Evolutionary conservation across 495 filamentous ascomycete species (phyloP), one percentile per base, ranked within the genome.

Genomic region (Trichoderma gamsii): DNA sequence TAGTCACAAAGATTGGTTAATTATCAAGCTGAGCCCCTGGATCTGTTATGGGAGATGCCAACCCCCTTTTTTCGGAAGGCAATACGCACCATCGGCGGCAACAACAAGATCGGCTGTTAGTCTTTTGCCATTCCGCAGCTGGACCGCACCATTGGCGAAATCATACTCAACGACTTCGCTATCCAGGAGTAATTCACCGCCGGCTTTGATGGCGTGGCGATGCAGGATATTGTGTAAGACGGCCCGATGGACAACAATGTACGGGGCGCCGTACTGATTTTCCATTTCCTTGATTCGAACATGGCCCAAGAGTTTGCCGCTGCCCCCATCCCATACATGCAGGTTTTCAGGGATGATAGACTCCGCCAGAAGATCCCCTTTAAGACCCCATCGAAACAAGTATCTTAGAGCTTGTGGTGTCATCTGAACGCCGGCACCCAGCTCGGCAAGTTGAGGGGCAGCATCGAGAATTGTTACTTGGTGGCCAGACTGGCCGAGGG

Each of bases 211-310:
- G 16, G 56, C 56, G 16, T 61, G 56, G 13, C 56, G 56, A 32
- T 61, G 56, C 13, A 61, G 29, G 27, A 61, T 61, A 25, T 23
- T 15, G 25, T 61, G 56, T 23, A 61, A 61, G 13, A 61, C 56
- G 56, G 56, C 56, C 25, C 56, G 56, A 61, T 61, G 56, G 15
- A 61, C 56, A 13, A 61, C 56, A 6, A 61, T 61, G 56, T 61
- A 61, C 12, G 56, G 56, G 56, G 56, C 56, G 3, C 25, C 56
- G 29, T 61, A 61, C 56, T 61, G 56, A 13, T 3, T 25, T 13
- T 27, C 27, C 56, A 61, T 35, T 13, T 61, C 27, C 13, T 32
- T 61, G 25, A 61, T 32, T 13, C 12, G 56, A 25, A 61, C 27
- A 61, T 7, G 27, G 4, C 56, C 56, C 27, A 61, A 25, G 9